phyloP scores from a whole-genome alignment of 768 basidiomycete genomes.

The Ephemerocybe angulata region DNA sequence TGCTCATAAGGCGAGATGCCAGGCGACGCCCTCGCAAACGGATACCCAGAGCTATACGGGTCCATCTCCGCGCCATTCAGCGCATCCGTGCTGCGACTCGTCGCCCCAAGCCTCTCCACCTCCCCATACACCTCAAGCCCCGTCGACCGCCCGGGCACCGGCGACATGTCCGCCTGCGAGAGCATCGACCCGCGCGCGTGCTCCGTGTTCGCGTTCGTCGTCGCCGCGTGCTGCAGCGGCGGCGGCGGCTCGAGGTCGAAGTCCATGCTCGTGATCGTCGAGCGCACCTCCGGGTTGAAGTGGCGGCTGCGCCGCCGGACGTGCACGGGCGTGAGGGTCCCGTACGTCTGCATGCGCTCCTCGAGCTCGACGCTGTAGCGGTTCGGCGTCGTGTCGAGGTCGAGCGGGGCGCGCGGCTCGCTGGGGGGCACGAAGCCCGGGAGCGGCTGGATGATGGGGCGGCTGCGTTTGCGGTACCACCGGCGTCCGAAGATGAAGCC shows the following conservation, averaged over 20 bases:
- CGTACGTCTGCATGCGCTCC: not conserved
- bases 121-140: not conserved
- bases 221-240: not conserved
- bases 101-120: too few species aligned
- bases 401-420: not conserved
- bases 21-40: not conserved
- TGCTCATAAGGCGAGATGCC: not conserved
- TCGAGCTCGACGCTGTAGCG: constrained; percentile 4
- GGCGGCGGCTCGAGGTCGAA: not conserved
- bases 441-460: not conserved
- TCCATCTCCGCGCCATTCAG: not conserved
- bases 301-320: not conserved
- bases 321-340: not conserved
- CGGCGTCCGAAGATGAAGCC: constrained; percentile 2
- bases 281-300: constrained; percentile 1
- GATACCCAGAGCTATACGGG: not conserved
- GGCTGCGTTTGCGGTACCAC: not conserved
- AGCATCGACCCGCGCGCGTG: not conserved
- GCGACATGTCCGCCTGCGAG: not conserved
- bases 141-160: not conserved
- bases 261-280: not conserved
- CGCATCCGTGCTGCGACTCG: not conserved
- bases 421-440: not conserved
- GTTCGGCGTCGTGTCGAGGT: not conserved
- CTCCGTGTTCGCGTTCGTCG: not conserved